Evolutionary conservation across 2,329 filamentous ascomycete species (phyloP).

Genomic region (Leptographium flavum): DNA sequence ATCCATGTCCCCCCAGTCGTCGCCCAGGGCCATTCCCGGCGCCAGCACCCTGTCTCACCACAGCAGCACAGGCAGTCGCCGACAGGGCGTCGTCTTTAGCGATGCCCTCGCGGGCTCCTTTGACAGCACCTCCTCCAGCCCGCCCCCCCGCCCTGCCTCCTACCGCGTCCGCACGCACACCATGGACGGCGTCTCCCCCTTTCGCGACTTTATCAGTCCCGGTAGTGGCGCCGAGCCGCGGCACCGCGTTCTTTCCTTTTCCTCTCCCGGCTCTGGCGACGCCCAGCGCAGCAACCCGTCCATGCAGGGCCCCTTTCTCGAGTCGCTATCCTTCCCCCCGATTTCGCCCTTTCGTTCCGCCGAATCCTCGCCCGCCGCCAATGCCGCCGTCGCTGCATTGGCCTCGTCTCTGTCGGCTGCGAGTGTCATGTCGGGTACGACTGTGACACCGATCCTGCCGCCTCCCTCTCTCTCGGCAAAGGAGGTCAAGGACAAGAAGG

Average conservation of each 20-base stretch:
- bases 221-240: constrained; percentile 33
- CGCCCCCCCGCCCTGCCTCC: constrained; percentile 22
- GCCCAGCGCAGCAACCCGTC: constrained; percentile 20
- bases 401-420: constrained; percentile 7
- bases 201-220: constrained; percentile 29
- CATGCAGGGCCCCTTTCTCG: constrained; percentile 25
- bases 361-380: constrained; percentile 20
- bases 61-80: constrained; percentile 18
- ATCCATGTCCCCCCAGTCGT: constrained; percentile 27
- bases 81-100: constrained; percentile 48
- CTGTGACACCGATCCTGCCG: neutral
- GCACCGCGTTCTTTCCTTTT: constrained; percentile 56
- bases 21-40: constrained; percentile 31
- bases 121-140: constrained; percentile 30
- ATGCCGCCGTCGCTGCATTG: constrained; percentile 3
- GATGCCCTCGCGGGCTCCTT: constrained; percentile 37
- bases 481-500: constrained; percentile 31
- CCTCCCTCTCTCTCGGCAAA: neutral
- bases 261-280: constrained; percentile 44
- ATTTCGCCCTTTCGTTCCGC: constrained; percentile 17
- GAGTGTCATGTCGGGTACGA: neutral
- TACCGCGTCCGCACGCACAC: constrained; percentile 42
- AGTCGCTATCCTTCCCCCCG: constrained; percentile 28
- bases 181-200: constrained; percentile 32
- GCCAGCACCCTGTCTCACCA: constrained; percentile 21